Conservation (phyloP, 176 grass and related monocot species). For the Avena sativa region DNA sequence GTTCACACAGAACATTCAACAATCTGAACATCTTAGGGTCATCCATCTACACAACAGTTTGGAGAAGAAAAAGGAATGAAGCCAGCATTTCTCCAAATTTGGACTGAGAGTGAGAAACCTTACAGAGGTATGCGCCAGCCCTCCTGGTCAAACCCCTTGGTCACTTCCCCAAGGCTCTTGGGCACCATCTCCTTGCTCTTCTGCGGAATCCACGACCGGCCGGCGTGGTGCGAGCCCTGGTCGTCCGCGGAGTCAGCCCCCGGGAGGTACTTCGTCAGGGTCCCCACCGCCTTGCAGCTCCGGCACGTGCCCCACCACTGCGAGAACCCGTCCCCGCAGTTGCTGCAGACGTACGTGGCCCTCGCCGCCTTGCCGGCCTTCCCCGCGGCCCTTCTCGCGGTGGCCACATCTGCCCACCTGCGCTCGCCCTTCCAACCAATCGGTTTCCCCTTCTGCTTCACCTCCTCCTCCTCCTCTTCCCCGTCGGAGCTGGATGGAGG, state of each 20-base stretch:
- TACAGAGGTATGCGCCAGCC: conserved; percentile 89
- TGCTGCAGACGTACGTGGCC: conserved; percentile 56
- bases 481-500: background rate
- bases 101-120: conserved; percentile 13
- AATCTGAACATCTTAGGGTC: background rate
- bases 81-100: background rate
- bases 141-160: conserved; percentile 53
- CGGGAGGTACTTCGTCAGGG: conserved; percentile 22
- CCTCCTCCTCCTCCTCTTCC: background rate
- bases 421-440: background rate
- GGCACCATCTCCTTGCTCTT: conserved; percentile 55
- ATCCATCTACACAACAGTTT: background rate
- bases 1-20: background rate
- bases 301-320: conserved; percentile 88
- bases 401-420: conserved; percentile 29
- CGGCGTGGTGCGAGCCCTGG: conserved; percentile 48
- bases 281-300: conserved; percentile 35
- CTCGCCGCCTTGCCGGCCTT: conserved; percentile 53
- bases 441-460: conserved; percentile 34
- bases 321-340: conserved; percentile 54
- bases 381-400: conserved; percentile 17
- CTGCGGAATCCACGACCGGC: conserved; percentile 66
- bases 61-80: background rate
- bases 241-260: background rate
- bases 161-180: conserved; percentile 63